Evolutionary conservation across 257 asterid genomes (phyloP), one percentile per base, ranked within the genome.

Genomic region (Paraleonurus japonicus): DNA sequence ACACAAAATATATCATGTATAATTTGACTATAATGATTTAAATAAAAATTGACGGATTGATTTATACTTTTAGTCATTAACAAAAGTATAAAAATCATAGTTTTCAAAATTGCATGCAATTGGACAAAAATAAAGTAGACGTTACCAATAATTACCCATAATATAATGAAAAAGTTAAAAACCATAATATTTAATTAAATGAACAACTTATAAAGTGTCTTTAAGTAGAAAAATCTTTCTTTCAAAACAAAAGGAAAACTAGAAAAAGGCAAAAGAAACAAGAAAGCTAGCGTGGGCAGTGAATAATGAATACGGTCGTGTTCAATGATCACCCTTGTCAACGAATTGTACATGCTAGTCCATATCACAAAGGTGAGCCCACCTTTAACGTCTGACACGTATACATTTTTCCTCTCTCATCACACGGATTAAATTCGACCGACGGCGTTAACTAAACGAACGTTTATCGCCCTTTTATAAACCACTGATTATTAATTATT

Each of bases 301-400:
- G 37, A 32, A n/a, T 26, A 20, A 45, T 30, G 66, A 51, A 50
- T 51, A 30, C 17, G 48, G 70, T 61, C 5, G 63, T 48, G 39
- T 60, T 57, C 17, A 59, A n/a, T n/a, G n/a, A n/a, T n/a, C n/a
- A n/a, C n/a, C 75, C 67, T 53, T 47, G 43, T 65, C 76, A 79
- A 60, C 72, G 53, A 19, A 51, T 27, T 32, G 37, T 72, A 68
- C 66, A 6, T 67, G 66, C 62, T 17, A 5, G 75, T 69, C 76
- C 50, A 77, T n/a, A 23, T 62, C 60, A 71, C 64, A 39, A 68
- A 54, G 45, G 57, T 47, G 45, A 12, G 13, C 19, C 82, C 76
- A 55, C 63, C 26, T 20, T 11, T 65, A 23, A 9, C 19, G 19
- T 43, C 20, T 3, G 67, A 50, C 80, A 66, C 78, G 75, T 67